Percentiles rank a stretch among this genome's conserved stretches.
These are phyloP conservation scores for Dactylonectria estremocensis DNA, from an alignment of 2,329 filamentous ascomycete genomes.

Conservation along the genomic window DNA sequence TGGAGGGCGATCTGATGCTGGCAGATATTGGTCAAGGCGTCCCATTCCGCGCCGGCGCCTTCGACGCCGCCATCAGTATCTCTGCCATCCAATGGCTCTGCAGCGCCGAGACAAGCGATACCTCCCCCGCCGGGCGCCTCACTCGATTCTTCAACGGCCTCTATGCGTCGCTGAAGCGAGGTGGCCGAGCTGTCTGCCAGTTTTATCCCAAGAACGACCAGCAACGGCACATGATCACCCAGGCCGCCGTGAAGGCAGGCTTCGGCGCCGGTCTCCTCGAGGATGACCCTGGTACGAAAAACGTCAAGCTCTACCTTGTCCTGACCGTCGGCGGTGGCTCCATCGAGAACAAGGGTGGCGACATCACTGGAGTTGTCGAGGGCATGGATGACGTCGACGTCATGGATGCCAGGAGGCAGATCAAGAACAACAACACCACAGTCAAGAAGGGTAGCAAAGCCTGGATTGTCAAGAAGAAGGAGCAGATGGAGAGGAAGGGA, in stretches of 20 bases:
- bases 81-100: constrained; percentile 99
- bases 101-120: constrained; percentile 92
- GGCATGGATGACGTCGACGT: constrained; percentile 93
- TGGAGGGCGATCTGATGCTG: constrained; percentile 93
- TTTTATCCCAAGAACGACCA: constrained; percentile 98
- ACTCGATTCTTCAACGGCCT: constrained; percentile 92
- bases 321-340: constrained; percentile 83
- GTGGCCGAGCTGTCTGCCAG: constrained; percentile 93
- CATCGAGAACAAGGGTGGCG: constrained; percentile 70
- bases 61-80: constrained; percentile 96
- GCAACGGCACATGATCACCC: constrained; percentile 92
- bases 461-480: constrained; percentile 90
- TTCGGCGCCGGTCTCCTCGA: constrained; percentile 96
- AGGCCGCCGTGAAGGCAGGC: constrained; percentile 91
- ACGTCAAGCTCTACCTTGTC: constrained; percentile 95
- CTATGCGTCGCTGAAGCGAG: constrained; percentile 86
- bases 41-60: constrained; percentile 91
- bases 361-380: constrained; percentile 91
- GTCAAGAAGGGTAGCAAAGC: constrained; percentile 86
- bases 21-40: constrained; percentile 97
- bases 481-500: constrained; percentile 94
- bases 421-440: constrained; percentile 63
- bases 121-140: constrained; percentile 83
- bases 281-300: constrained; percentile 97
- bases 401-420: constrained; percentile 75